Evolutionary conservation across 148 eudicot genomes (phyloP).

Genomic region (Gaultheria prostrata): DNA sequence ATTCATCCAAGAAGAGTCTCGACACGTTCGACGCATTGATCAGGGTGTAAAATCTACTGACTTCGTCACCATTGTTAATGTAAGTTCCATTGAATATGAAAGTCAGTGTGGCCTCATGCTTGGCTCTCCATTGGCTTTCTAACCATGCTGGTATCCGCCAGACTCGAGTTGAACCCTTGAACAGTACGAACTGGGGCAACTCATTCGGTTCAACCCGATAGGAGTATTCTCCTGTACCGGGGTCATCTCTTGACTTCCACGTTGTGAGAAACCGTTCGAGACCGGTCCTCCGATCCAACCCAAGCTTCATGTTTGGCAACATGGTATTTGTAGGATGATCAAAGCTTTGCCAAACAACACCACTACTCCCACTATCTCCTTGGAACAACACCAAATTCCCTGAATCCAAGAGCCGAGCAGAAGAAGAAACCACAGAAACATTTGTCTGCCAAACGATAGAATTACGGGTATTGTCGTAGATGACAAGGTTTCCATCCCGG

Average conservation of each 20-base stretch:
- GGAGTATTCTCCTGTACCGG: slow-evolving; percentile 4
- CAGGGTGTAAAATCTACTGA: background rate
- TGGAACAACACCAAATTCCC: background rate
- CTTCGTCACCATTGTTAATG: background rate
- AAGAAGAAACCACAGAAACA: background rate
- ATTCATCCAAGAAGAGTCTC: background rate
- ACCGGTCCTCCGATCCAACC: slow-evolving; percentile 8
- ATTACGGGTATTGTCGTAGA: background rate
- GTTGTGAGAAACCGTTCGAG: background rate
- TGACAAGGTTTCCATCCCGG: background rate
- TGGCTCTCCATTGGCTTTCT: too few species aligned
- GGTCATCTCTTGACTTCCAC: slow-evolving; percentile 11
- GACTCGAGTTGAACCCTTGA: background rate
- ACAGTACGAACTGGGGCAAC: background rate
- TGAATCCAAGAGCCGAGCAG: background rate
- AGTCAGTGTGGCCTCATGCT: background rate
- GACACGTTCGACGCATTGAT: background rate
- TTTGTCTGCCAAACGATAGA: background rate
- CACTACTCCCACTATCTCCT: background rate
- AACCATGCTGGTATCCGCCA: background rate
- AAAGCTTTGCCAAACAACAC: slow-evolving; percentile 11
- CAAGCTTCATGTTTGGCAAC: slow-evolving; percentile 3
- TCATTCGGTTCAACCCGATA: background rate
- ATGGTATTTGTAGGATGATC: background rate
- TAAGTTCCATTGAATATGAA: background rate